Conservation (phyloP, 2,329 filamentous ascomycete genomes). For the Cadophora sp. region DNA sequence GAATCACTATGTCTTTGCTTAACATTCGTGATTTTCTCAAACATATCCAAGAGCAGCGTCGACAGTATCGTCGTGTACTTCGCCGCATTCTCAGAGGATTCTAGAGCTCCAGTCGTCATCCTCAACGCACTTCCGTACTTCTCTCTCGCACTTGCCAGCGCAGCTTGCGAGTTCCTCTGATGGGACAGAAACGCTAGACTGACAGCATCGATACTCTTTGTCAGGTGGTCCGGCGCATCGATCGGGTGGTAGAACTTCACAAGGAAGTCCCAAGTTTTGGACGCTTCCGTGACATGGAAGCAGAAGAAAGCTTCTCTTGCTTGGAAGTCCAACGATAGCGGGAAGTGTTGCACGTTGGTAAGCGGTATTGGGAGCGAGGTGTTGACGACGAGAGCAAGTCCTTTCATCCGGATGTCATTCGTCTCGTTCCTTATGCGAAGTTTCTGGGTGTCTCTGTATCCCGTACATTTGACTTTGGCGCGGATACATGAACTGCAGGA, state of each 20-base stretch:
- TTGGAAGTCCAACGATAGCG: conserved; percentile 26
- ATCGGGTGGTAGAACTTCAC: conserved; percentile 18
- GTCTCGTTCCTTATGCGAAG: conserved; percentile 33
- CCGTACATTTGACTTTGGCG: conserved; percentile 27
- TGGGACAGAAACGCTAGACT: conserved; percentile 7
- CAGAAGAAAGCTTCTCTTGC: conserved; percentile 27
- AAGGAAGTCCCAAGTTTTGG: conserved; percentile 28
- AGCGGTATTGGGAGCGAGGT: not conserved
- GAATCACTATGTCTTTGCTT: conserved; percentile 17
- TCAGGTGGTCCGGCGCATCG: conserved; percentile 20
- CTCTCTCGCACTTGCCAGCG: no score
- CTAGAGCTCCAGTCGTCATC: conserved; percentile 19
- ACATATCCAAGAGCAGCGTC: conserved; percentile 30
- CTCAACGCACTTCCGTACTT: conserved; percentile 16
- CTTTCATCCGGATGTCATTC: conserved; percentile 19
- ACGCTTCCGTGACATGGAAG: conserved; percentile 25
- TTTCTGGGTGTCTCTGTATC: conserved; percentile 30
- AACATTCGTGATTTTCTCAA: conserved; percentile 28
- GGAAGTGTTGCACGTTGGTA: conserved; percentile 3
- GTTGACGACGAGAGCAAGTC: not conserved
- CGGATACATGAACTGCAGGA: conserved; percentile 30
- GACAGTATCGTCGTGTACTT: conserved; percentile 27
- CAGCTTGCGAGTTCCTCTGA: no score
- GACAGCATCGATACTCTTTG: conserved; percentile 29
- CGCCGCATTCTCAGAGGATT: conserved; percentile 4